Conservation (phyloP, 2,329 filamentous ascomycete species). For the Ascosphaera acerosa region DNA sequence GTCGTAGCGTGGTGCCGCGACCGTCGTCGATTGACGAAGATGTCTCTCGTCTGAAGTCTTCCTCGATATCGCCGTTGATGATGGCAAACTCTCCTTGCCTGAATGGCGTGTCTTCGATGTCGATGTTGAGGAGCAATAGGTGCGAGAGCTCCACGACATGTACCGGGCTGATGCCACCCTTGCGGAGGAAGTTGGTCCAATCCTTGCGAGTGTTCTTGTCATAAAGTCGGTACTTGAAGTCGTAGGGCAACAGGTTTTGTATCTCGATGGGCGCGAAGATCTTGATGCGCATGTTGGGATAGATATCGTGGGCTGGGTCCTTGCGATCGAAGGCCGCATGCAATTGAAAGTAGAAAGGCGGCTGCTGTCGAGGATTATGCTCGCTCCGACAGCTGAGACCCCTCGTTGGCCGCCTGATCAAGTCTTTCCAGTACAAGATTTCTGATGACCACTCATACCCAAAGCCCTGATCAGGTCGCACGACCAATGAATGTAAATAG, state of each 20-base stretch:
- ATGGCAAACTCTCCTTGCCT: constrained; percentile 92
- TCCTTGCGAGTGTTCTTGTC: constrained; percentile 97
- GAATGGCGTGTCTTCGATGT: constrained; percentile 90
- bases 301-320: constrained; percentile 58
- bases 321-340: constrained; percentile 64
- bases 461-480: constrained; percentile 86
- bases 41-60: constrained; percentile 71
- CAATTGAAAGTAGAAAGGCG: constrained; percentile 90
- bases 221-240: constrained; percentile 98
- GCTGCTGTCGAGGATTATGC: constrained; percentile 39
- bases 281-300: constrained; percentile 85
- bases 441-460: constrained; percentile 90
- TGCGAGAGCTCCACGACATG: constrained; percentile 94
- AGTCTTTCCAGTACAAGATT: constrained; percentile 73
- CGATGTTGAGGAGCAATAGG: constrained; percentile 69
- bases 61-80: constrained; percentile 69
- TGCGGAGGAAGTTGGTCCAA: constrained; percentile 94
- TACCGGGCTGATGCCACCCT: constrained; percentile 88
- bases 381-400: constrained; percentile 79
- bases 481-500: constrained; percentile 63
- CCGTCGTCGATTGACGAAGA: constrained; percentile 62
- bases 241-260: constrained; percentile 83
- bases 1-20: constrained; percentile 48
- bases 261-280: constrained; percentile 81
- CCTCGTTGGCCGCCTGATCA: constrained; percentile 59